Evolutionary conservation across 192 early-diverging fungal species (phyloP).

Genomic region (Entophlyctis helioformis): DNA sequence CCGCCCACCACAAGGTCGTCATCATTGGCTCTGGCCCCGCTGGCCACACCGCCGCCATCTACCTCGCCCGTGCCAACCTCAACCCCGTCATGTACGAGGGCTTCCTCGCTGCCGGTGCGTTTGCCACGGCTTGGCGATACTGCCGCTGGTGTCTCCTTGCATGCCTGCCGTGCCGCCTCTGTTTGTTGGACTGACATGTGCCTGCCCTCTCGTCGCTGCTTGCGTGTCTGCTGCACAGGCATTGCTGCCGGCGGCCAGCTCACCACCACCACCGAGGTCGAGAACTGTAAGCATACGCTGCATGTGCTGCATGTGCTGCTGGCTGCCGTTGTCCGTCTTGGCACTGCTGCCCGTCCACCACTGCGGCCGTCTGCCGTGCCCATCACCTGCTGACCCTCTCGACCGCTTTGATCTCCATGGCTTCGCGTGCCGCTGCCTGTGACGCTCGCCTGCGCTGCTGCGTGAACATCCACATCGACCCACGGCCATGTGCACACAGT

Average conservation of each 20-base stretch:
- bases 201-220: not conserved
- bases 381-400: not conserved
- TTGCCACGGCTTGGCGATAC: conserved; percentile 4
- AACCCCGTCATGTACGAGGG: conserved; percentile 92
- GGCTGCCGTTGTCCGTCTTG: not conserved
- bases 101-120: conserved; percentile 74
- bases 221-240: conserved; percentile 5
- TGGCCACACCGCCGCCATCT: conserved; percentile 95
- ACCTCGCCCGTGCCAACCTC: conserved; percentile 87
- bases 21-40: conserved; percentile 93
- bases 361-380: not conserved
- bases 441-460: not conserved
- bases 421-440: no score
- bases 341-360: not conserved
- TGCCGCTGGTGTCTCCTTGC: not conserved
- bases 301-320: no score
- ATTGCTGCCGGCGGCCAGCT: conserved; percentile 72
- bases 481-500: no score
- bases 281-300: conserved; percentile 29
- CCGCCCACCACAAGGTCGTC: conserved; percentile 33
- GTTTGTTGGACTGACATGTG: conserved; percentile 19
- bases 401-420: no score
- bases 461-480: not conserved
- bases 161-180: conserved; percentile 11
- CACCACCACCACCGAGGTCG: conserved; percentile 92